Conservation (phyloP, 1,284 basidiomycete genomes). For the Cutaneotrichosporon spelunceum region DNA sequence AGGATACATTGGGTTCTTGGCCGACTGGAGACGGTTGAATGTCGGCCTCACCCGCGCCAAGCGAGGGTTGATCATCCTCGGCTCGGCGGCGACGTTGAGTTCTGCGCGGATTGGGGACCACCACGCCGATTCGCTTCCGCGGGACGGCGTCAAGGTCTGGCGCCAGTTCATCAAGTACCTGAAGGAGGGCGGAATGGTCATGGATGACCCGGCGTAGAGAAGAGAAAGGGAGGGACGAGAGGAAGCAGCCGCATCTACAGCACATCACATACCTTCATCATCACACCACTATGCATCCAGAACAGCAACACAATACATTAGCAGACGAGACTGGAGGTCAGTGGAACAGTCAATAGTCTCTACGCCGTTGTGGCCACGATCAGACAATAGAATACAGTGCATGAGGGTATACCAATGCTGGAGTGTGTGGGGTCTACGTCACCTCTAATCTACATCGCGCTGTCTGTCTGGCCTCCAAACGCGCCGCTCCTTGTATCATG, state of each 20-base stretch:
- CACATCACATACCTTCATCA: conserved; percentile 4
- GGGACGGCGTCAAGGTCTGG: conserved; percentile 43
- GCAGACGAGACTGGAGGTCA: not conserved
- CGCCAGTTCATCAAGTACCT: conserved; percentile 38
- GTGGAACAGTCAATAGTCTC: not conserved
- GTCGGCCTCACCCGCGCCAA: conserved; percentile 84
- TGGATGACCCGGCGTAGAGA: conserved; percentile 24
- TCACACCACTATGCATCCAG: not conserved
- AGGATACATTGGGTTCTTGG: conserved; percentile 80
- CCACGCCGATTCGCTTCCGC: conserved; percentile 30
- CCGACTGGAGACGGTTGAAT: conserved; percentile 80
- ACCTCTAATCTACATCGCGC: conserved; percentile 1
- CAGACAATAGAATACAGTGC: conserved; percentile 4
- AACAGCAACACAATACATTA: not conserved
- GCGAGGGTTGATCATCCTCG: conserved; percentile 75
- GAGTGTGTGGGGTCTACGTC: not conserved
- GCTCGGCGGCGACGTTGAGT: conserved; percentile 67
- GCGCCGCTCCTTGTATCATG: not conserved
- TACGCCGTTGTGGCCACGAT: not conserved
- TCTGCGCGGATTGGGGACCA: conserved; percentile 29
- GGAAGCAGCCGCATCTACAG: not conserved
- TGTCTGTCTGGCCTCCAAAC: no score
- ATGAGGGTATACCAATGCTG: conserved; percentile 7
- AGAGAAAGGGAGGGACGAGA: not conserved
- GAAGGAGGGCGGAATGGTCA: conserved; percentile 29